phyloP scores from a whole-genome alignment of 352 stramenopile genomes.

The Globisporangium polare region DNA sequence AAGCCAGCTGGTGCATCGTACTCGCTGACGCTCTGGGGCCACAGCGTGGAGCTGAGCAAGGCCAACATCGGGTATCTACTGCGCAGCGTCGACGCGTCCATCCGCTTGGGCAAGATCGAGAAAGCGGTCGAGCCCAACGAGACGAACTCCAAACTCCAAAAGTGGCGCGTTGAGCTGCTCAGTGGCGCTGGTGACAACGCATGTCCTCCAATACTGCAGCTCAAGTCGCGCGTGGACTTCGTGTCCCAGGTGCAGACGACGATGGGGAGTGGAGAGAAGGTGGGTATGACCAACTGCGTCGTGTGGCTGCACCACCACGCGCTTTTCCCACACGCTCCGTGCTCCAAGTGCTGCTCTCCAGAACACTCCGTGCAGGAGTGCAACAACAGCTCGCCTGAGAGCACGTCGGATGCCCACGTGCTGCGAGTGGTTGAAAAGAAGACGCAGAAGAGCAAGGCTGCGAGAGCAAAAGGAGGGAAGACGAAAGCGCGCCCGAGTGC shows the following conservation, averaged over 20 bases:
- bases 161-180: slow-evolving; percentile 36
- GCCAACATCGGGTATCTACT: slow-evolving; percentile 29
- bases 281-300: not conserved
- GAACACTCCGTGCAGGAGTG: slow-evolving; percentile 5
- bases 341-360: slow-evolving; percentile 11
- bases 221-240: slow-evolving; percentile 41
- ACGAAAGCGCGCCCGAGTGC: not conserved
- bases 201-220: slow-evolving; percentile 26
- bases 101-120: slow-evolving; percentile 31
- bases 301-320: slow-evolving; percentile 50
- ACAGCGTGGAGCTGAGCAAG: slow-evolving; percentile 31
- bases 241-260: slow-evolving; percentile 19
- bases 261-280: slow-evolving; percentile 3
- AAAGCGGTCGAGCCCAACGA: slow-evolving; percentile 4
- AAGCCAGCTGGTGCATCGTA: slow-evolving; percentile 17
- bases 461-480: slow-evolving; percentile 1
- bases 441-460: not conserved
- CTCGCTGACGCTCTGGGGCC: slow-evolving; percentile 29
- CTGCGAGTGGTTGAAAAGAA: not conserved
- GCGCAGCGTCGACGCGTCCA: slow-evolving; percentile 29
- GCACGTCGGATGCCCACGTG: not conserved
- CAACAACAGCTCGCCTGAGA: not conserved
- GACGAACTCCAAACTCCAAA: slow-evolving; percentile 17
- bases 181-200: slow-evolving; percentile 10
- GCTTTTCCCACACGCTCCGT: slow-evolving; percentile 16